Conservation (phyloP, 179 eudicot genomes). For the Amaranthus tricolor region DNA sequence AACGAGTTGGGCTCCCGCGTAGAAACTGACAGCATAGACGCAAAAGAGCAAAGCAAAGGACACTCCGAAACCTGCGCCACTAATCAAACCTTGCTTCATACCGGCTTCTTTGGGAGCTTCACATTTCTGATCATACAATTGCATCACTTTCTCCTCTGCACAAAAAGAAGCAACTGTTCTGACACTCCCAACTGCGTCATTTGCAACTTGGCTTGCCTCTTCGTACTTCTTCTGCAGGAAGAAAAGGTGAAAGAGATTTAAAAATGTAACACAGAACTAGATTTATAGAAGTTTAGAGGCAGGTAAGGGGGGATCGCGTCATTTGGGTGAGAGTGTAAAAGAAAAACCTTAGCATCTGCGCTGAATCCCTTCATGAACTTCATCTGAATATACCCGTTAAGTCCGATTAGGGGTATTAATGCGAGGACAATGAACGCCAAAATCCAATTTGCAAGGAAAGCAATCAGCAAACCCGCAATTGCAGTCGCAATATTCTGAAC, state of each 20-base stretch:
- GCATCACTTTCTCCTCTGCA: slow-evolving; percentile 31
- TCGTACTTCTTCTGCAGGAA: slow-evolving; percentile 25
- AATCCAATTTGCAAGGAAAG: slow-evolving; percentile 27
- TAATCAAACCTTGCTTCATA: slow-evolving; percentile 25
- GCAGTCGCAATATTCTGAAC: slow-evolving; percentile 23
- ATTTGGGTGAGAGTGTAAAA: background rate
- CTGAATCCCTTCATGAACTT: slow-evolving; percentile 25
- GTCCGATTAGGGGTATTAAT: slow-evolving; percentile 19
- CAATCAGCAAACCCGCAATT: slow-evolving; percentile 17
- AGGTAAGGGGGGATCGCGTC: background rate
- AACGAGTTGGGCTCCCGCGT: slow-evolving; percentile 54
- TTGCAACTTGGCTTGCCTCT: slow-evolving; percentile 32
- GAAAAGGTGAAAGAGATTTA: background rate
- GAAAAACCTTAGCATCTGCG: slow-evolving; percentile 20
- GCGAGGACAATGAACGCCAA: slow-evolving; percentile 19
- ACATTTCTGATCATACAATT: slow-evolving; percentile 26
- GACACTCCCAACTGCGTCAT: slow-evolving; percentile 30
- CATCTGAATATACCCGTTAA: slow-evolving; percentile 17
- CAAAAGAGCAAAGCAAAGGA: slow-evolving; percentile 20
- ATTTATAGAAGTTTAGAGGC: too few species aligned
- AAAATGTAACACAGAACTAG: slow-evolving; percentile 25
- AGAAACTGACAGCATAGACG: slow-evolving; percentile 38
- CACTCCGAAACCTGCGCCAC: slow-evolving; percentile 24
- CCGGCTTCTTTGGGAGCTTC: slow-evolving; percentile 27
- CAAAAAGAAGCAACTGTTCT: slow-evolving; percentile 32